phyloP scores from a whole-genome alignment of 2,329 filamentous ascomycete species.

The Emericellopsis atlantica region DNA sequence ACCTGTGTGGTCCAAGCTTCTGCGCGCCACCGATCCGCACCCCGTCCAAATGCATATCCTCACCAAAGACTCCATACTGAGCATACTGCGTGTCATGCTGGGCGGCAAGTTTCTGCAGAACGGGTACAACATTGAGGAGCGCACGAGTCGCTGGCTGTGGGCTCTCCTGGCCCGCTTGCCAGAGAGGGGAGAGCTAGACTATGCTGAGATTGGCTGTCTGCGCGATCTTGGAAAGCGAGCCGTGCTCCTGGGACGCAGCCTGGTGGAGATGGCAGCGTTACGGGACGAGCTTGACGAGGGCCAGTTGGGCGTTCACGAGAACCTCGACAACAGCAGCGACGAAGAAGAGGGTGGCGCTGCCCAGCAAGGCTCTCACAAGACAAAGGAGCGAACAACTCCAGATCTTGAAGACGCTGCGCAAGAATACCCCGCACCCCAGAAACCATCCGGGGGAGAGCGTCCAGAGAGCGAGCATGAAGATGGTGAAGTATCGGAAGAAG shows the following conservation, averaged over 20 bases:
- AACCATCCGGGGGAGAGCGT: conserved; percentile 1
- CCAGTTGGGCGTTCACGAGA: conserved; percentile 27
- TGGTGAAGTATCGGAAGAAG: conserved; percentile 6
- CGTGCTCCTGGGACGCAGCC: conserved; percentile 42
- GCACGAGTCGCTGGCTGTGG: conserved; percentile 78
- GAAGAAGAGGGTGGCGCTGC: conserved; percentile 16
- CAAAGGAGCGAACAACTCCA: neutral
- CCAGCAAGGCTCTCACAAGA: conserved; percentile 8
- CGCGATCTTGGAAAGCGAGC: conserved; percentile 72
- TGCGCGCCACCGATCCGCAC: conserved; percentile 41
- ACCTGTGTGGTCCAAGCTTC: conserved; percentile 35
- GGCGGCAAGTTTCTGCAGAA: conserved; percentile 50
- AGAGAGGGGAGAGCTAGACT: conserved; percentile 61
- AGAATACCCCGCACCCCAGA: neutral
- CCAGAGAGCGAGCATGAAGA: conserved; percentile 2
- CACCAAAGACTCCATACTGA: conserved; percentile 52
- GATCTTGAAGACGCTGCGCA: neutral
- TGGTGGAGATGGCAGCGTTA: conserved; percentile 38
- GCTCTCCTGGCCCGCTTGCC: conserved; percentile 64
- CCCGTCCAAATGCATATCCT: conserved; percentile 51
- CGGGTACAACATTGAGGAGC: conserved; percentile 45
- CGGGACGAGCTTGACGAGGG: conserved; percentile 26
- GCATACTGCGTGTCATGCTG: conserved; percentile 54
- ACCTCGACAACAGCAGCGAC: conserved; percentile 30
- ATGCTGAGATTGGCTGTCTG: conserved; percentile 62